Evolutionary conservation across 257 asterid species (phyloP), one percentile per base, ranked within the genome.

Genomic region (Salvia hispanica): DNA sequence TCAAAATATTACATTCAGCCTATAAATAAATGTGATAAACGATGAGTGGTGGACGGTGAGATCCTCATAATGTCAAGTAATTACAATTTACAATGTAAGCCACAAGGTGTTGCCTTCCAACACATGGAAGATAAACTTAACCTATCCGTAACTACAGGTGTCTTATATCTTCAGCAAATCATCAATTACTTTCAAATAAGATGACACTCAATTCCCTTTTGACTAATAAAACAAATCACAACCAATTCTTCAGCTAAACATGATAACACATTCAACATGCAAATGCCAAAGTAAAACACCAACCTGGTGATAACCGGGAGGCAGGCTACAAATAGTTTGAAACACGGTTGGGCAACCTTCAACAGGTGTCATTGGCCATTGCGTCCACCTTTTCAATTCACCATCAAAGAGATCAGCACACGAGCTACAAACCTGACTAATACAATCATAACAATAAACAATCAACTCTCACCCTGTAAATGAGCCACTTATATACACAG

Each of bases 331-430:
- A 51, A 88, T 75, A 1, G 90, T 80, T 77, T 90, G 94, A 84
- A 90, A 90, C 16, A 84, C 90, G 40, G 88, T 84, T 36, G 94
- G 94, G 78, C 91, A 88, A 56, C 95, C 97, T 82, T 90, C 97
- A 1, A 90, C 88, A 2, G 94, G 95, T 12, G 92, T 73, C 97
- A 90, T 90, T 43, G 92, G 91, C 87, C 88, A 85, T 52, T 84
- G 95, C 16, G 80, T 78, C 97, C 97, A 90, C 88, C 97, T 90
- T 69, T 74, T 52, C 66, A 68, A 7, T 59, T 62, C 18, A 66
- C 47, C 34, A 64, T 47, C 67, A 59, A 72, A 48, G 59, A 28
- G 25, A 33, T 62, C 15, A 78, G 66, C 79, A 58, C 60, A 45
- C 44, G 58, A 12, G 59, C 51, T 40, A 39, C 50, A 50, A 25